Conservation (phyloP, 2,329 filamentous ascomycete genomes). For the Ophiosphaerella korrae region DNA sequence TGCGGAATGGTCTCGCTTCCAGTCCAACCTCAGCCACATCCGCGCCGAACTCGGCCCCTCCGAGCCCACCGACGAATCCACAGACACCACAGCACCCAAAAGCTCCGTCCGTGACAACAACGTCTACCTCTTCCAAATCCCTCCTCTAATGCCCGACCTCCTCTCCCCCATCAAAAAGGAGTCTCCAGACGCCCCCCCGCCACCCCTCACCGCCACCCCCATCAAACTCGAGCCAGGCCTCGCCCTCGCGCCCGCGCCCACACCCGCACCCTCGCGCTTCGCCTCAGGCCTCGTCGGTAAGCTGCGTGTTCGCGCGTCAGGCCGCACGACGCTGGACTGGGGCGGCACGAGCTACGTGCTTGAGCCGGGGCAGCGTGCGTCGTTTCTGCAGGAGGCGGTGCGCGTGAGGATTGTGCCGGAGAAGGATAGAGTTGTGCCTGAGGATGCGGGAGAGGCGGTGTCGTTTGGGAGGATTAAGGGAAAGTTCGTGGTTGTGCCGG, state of each 20-base stretch:
- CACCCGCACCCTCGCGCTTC: conserved; percentile 42
- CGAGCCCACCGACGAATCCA: conserved; percentile 25
- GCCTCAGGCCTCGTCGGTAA: conserved; percentile 64
- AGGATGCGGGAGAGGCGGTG: conserved; percentile 53
- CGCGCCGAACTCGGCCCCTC: conserved; percentile 53
- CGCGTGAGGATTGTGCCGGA: conserved; percentile 35
- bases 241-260: conserved; percentile 19
- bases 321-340: conserved; percentile 66
- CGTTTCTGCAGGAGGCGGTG: conserved; percentile 66
- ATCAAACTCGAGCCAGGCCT: conserved; percentile 42
- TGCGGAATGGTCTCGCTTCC: conserved; percentile 56
- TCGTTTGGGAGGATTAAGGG: conserved; percentile 67
- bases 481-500: conserved; percentile 67
- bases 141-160: conserved; percentile 65
- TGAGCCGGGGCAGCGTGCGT: conserved; percentile 60
- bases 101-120: conserved; percentile 54
- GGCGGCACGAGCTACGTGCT: conserved; percentile 65
- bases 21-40: conserved; percentile 54
- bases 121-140: conserved; percentile 68
- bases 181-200: conserved; percentile 17
- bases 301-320: conserved; percentile 65
- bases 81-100: conserved; percentile 21
- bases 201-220: conserved; percentile 18
- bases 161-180: conserved; percentile 44
- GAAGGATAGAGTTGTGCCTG: conserved; percentile 41